phyloP scores from a whole-genome alignment of 129 eudicot species.

The Helianthus annuus region HanXRQr2.0-SUNRISE NC_035437.2:169149662-169150161 shows the following conservation, averaged over 20 bases:
- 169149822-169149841: slow-evolving; percentile 33
- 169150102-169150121: not conserved
- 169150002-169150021: slow-evolving; percentile 95
- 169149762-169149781: slow-evolving; percentile 2
- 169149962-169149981: slow-evolving; percentile 90
- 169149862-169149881: slow-evolving; percentile 66
- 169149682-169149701: too few relatives aligned
- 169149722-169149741: slow-evolving; percentile 9
- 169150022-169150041: slow-evolving; percentile 96
- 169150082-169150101: slow-evolving; percentile 7
- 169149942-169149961: slow-evolving; percentile 87
- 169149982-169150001: slow-evolving; percentile 72
- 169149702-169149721: too few relatives aligned
- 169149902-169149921: slow-evolving; percentile 57
- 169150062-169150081: slow-evolving; percentile 47
- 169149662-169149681: too few relatives aligned
- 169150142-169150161: too few relatives aligned
- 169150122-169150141: not conserved
- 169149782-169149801: not conserved
- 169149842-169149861: slow-evolving; percentile 74
- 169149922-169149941: slow-evolving; percentile 58
- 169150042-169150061: slow-evolving; percentile 96
- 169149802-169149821: not conserved
- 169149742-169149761: not conserved
- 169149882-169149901: slow-evolving; percentile 59